phyloP scores from a whole-genome alignment of 1,284 basidiomycete species.

The Malassezia obtusa region DNA sequence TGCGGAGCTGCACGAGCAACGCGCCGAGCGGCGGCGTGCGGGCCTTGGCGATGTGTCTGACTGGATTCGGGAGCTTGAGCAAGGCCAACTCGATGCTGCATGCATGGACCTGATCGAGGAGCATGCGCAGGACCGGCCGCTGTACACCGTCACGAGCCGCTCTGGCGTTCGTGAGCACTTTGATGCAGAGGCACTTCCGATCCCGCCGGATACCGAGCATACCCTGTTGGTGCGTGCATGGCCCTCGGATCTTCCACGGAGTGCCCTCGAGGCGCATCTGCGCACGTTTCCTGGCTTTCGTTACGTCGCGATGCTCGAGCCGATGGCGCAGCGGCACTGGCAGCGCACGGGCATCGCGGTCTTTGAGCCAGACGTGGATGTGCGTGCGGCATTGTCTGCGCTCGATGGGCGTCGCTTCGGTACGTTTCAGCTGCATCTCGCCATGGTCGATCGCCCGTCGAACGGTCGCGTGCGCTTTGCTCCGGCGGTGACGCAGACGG shows the following conservation, averaged over 20 bases:
- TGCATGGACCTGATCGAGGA: constrained; percentile 4
- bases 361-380: constrained; percentile 30
- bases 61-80: neutral
- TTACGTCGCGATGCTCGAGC: constrained; percentile 40
- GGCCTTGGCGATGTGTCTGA: neutral
- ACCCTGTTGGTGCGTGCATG: constrained; percentile 34
- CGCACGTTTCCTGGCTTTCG: constrained; percentile 27
- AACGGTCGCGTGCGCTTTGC: constrained; percentile 31
- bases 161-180: constrained; percentile 16
- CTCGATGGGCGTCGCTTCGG: constrained; percentile 29
- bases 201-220: constrained; percentile 14
- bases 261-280: constrained; percentile 29
- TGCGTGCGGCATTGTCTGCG: constrained; percentile 23
- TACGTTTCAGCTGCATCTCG: constrained; percentile 31
- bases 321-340: constrained; percentile 30
- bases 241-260: constrained; percentile 25
- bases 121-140: neutral
- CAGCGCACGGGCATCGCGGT: constrained; percentile 37
- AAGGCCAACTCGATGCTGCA: neutral
- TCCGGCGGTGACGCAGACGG: constrained; percentile 30
- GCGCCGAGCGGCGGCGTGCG: constrained; percentile 19
- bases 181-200: constrained; percentile 15
- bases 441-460: constrained; percentile 27
- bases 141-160: constrained; percentile 11
- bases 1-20: constrained; percentile 18